A percentile compares a stretch with the other conserved stretches of the same genome.
Conservation (phyloP, 1,284 basidiomycete species). For the Leucoagaricus sp. region DNA sequence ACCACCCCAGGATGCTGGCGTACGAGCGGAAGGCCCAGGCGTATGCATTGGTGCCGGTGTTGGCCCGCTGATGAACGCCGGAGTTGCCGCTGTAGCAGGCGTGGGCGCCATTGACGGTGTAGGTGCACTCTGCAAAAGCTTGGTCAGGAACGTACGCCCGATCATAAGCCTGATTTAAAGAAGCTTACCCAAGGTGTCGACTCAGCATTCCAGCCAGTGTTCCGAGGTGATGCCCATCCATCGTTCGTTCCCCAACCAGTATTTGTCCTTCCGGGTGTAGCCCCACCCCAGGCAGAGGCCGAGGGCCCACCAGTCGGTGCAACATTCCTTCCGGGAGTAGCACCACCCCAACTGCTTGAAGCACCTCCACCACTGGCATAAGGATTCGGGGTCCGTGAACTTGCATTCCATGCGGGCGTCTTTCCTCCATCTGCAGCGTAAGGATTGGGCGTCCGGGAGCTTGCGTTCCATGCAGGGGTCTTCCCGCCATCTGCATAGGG, state of each 20-base stretch:
- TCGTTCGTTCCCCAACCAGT: conserved; percentile 23
- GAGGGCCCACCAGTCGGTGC: conserved; percentile 18
- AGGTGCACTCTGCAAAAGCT: conserved; percentile 45
- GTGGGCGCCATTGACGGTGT: conserved; percentile 59
- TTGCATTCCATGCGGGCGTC: conserved; percentile 54
- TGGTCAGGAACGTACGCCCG: conserved; percentile 13
- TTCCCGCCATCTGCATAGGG: conserved; percentile 59
- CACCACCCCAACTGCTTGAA: conserved; percentile 57
- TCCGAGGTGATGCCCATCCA: conserved; percentile 26
- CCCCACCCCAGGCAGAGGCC: conserved; percentile 19
- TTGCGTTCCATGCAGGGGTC: conserved; percentile 55
- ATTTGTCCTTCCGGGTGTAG: conserved; percentile 27
- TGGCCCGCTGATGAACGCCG: conserved; percentile 36
- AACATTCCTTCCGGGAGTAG: conserved; percentile 47
- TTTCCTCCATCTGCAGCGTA: conserved; percentile 52
- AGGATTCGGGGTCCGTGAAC: conserved; percentile 72
- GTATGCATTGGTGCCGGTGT: conserved; percentile 37
- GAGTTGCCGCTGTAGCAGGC: conserved; percentile 46
- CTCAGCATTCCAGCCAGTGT: conserved; percentile 30
- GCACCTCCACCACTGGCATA: conserved; percentile 55
- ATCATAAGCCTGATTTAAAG: conserved; percentile 11
- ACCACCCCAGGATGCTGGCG: conserved; percentile 13
- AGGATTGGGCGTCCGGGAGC: conserved; percentile 72
- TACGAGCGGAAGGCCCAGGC: conserved; percentile 21
- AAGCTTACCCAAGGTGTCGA: conserved; percentile 16